Base-by-base conservation (phyloP, 495 filamentous ascomycete species). In the Penicillium macrosclerotiorum region DNA sequence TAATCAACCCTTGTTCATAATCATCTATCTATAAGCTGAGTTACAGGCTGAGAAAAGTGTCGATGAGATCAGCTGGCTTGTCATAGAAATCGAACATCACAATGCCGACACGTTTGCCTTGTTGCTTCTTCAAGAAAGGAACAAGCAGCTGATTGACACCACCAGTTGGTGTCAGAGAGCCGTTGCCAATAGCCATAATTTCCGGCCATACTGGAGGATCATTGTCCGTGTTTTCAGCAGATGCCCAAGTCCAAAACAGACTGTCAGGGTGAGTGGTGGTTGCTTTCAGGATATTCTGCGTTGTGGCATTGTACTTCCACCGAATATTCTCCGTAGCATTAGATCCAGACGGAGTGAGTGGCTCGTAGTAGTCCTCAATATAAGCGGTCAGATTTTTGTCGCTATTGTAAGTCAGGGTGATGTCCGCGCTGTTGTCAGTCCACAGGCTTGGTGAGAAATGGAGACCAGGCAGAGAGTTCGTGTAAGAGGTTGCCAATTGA, bases 31-130 rank as follows among this genome's bases (percentile, higher is more conserved):
- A n/a, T n/a, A 2, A 17, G 3, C 12, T 19, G 17, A 48, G 34
- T 39, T 22, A 49, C 16, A 55, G n/a, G 18, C 19, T 27, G 23
- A 59, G 22, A 17, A 59, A 53, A 4, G 33, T 43, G 34, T 59
- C 56, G 16, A 56, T 47, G 8, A 59, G 26, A 8, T 47, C 32
- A 4, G 40, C 29, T 14, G 56, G 56, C 8, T 45, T 23, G 11
- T 59, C 52, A 37, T 50, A 62, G 49, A 75, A 79, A 44, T 80
- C 78, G 60, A 81, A 65, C 59, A 81, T 76, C 11, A 80, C 70
- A 54, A 79, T 64, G 1, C 61, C 61, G 16, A 64, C 19, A 11
- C 59, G 45, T 35, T 62, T 59, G 12, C 53, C 49, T 20, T 57
- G 57, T 18, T 59, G 52, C 26, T 45, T n/a, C 27, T 53, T 48